These are phyloP conservation scores for Hymenoscyphus fructigenus DNA, from an alignment of 2,329 filamentous ascomycete genomes.

Conservation along the genomic window DNA sequence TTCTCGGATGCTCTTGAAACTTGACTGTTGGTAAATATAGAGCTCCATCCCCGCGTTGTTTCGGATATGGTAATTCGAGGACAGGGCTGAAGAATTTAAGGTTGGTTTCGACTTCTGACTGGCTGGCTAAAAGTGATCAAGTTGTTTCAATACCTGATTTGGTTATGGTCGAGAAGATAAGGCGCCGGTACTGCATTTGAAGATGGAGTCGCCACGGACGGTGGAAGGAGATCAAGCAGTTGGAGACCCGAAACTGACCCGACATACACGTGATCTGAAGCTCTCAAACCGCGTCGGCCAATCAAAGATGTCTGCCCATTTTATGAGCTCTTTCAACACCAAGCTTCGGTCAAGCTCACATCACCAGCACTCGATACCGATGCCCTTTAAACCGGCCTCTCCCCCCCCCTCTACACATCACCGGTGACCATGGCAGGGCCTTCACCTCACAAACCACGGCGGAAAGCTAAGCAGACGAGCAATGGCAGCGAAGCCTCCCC, in stretches of 20 bases:
- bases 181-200: too few relatives aligned
- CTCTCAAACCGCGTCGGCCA: neutral
- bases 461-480: conserved; percentile 53
- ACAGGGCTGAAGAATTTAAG: neutral
- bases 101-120: neutral
- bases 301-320: neutral
- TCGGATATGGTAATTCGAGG: neutral
- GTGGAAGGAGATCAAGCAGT: too few relatives aligned
- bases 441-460: conserved; percentile 59
- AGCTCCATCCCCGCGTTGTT: neutral
- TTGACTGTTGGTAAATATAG: neutral
- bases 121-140: too few relatives aligned
- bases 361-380: neutral
- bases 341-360: neutral
- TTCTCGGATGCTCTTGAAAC: neutral
- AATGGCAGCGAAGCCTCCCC: conserved; percentile 36
- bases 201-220: too few relatives aligned
- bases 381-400: neutral
- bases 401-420: neutral
- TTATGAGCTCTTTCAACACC: neutral
- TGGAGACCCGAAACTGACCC: too few relatives aligned
- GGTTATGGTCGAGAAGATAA: too few relatives aligned
- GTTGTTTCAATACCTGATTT: too few relatives aligned
- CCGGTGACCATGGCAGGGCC: conserved; percentile 46
- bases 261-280: too few relatives aligned